These are phyloP conservation scores for Eutypella sp. DNA, from an alignment of 2,329 filamentous ascomycete genomes.

Conservation along the genomic window DNA sequence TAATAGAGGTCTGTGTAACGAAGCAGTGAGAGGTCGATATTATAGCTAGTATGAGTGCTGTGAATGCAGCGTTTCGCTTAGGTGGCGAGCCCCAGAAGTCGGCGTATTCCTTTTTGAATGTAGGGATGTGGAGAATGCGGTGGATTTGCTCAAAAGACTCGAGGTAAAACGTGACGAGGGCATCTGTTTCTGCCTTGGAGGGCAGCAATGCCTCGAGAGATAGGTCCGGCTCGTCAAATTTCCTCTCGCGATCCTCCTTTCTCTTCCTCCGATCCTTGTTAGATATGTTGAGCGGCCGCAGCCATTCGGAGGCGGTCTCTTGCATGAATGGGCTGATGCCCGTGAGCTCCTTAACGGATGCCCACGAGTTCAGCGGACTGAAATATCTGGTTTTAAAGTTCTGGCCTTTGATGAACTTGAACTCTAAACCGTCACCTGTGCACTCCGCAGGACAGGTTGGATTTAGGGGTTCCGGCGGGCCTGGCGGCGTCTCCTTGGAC, in stretches of 20 bases:
- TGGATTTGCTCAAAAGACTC: constrained; percentile 52
- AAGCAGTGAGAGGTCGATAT: constrained; percentile 56
- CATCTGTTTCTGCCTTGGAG: constrained; percentile 42
- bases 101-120: constrained; percentile 51
- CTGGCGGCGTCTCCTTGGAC: constrained; percentile 29
- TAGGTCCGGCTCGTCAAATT: constrained; percentile 42
- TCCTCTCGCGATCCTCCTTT: constrained; percentile 46
- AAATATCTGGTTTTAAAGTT: constrained; percentile 57
- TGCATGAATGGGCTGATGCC: constrained; percentile 58
- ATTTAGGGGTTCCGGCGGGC: constrained; percentile 29
- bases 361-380: constrained; percentile 55
- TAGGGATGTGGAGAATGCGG: constrained; percentile 55
- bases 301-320: constrained; percentile 57
- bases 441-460: constrained; percentile 28
- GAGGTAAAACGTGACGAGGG: constrained; percentile 45
- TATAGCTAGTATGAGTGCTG: constrained; percentile 54
- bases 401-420: constrained; percentile 54
- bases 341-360: constrained; percentile 52
- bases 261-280: constrained; percentile 51
- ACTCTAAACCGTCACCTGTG: constrained; percentile 34
- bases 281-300: constrained; percentile 52
- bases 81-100: constrained; percentile 47
- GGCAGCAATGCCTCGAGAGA: constrained; percentile 48
- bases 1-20: constrained; percentile 45
- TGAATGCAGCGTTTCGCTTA: constrained; percentile 48